A percentile compares a stretch with the other conserved stretches of the same genome.
These are phyloP conservation scores for Zygnema circumcarinatum DNA, from an alignment of 139 green algal species.

Conservation along the genomic window DNA sequence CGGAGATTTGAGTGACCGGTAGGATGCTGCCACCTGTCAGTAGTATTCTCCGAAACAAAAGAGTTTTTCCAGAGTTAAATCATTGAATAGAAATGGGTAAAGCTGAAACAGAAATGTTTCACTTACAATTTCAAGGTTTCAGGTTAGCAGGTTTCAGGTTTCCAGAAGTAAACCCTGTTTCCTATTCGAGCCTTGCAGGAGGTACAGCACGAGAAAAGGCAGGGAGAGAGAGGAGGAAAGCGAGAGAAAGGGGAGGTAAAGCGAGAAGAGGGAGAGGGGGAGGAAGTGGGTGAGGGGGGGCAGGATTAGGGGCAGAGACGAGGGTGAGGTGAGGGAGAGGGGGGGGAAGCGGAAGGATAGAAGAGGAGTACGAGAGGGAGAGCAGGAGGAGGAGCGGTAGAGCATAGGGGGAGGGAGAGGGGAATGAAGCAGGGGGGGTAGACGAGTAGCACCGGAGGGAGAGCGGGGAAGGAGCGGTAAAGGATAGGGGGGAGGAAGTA, in stretches of 20 bases:
- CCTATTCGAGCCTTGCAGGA: no score
- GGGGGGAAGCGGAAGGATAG: background rate
- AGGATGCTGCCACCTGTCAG: conserved; percentile 5
- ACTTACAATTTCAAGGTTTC: no score
- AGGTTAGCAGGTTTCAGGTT: no score
- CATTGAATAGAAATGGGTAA: no score
- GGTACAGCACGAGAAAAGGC: background rate
- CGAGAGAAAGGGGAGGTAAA: background rate
- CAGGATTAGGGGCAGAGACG: background rate
- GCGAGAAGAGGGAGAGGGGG: background rate
- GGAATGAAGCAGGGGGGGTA: background rate
- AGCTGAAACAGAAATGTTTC: no score
- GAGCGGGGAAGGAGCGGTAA: background rate
- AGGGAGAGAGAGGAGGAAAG: conserved; percentile 11
- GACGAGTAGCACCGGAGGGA: background rate
- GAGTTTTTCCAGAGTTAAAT: no score
- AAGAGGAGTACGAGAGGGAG: background rate
- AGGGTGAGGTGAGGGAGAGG: background rate
- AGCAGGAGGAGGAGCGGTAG: background rate
- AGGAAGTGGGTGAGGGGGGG: background rate
- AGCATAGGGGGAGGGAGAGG: conserved; percentile 26
- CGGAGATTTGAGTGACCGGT: background rate
- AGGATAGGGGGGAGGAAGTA: background rate
- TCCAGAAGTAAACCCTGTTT: no score
- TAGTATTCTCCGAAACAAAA: no score